Conservation (phyloP, 2,329 filamentous ascomycete genomes). For the Chlorencoelia australis region DNA sequence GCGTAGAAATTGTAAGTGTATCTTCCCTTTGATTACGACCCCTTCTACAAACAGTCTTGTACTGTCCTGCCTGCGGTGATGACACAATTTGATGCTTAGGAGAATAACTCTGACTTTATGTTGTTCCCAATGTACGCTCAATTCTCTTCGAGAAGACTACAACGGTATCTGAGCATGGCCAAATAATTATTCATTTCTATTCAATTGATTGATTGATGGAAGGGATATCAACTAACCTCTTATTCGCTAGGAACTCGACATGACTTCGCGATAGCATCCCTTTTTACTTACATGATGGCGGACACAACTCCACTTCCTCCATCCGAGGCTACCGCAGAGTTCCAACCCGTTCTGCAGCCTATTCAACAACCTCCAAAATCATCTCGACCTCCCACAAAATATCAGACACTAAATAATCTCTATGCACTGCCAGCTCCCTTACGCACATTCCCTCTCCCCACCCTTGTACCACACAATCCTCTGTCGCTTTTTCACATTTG, state of each 20-base stretch:
- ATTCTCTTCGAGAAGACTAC: slow-evolving; percentile 67
- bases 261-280: slow-evolving; percentile 18
- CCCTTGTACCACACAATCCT: slow-evolving; percentile 86
- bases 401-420: slow-evolving; percentile 53
- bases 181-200: slow-evolving; percentile 18
- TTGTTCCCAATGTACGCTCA: slow-evolving; percentile 52
- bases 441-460: slow-evolving; percentile 72
- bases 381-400: slow-evolving; percentile 21
- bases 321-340: slow-evolving; percentile 3
- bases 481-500: slow-evolving; percentile 75
- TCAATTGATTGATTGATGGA: background rate
- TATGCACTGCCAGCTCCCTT: slow-evolving; percentile 76
- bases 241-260: slow-evolving; percentile 12
- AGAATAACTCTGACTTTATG: slow-evolving; percentile 33
- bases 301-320: slow-evolving; percentile 11
- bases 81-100: slow-evolving; percentile 52
- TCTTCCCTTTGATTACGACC: background rate
- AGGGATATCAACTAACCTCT: slow-evolving; percentile 10
- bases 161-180: slow-evolving; percentile 86
- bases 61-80: slow-evolving; percentile 40
- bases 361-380: slow-evolving; percentile 8
- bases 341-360: slow-evolving; percentile 7
- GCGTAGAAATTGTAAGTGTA: slow-evolving; percentile 13
- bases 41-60: background rate
- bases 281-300: slow-evolving; percentile 17